Percentiles rank a stretch among this genome's conserved stretches.
Conservation (phyloP, 176 grass and related monocot genomes). For the Oryza meridionalis region DNA sequence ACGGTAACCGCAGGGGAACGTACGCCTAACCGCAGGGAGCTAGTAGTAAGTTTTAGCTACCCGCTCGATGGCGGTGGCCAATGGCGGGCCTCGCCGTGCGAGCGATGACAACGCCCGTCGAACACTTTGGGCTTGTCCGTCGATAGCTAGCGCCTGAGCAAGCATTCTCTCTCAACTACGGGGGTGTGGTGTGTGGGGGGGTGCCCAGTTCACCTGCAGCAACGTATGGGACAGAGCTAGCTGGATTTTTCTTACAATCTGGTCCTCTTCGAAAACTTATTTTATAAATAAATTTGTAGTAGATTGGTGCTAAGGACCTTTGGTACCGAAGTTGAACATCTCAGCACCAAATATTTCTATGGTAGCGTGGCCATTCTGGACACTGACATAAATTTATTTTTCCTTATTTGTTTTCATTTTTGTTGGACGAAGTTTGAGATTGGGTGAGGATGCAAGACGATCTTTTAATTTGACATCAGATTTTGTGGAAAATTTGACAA, state of each 20-base stretch:
- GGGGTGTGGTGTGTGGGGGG: neutral
- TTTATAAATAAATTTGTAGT: neutral
- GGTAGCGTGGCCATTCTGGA: too few relatives aligned
- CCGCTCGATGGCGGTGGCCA: slow-evolving; percentile 18
- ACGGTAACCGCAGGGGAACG: neutral
- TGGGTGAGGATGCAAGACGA: too few relatives aligned
- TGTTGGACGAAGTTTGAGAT: too few relatives aligned
- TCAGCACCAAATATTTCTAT: too few relatives aligned
- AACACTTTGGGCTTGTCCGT: slow-evolving; percentile 16
- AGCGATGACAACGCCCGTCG: slow-evolving; percentile 28
- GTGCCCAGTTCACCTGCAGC: slow-evolving; percentile 30
- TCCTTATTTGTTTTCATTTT: too few relatives aligned
- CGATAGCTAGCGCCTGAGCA: neutral
- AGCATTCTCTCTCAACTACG: neutral
- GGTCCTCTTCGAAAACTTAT: neutral
- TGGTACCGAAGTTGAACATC: too few relatives aligned
- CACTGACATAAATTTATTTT: too few relatives aligned
- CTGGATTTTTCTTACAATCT: neutral
- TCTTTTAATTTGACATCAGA: too few relatives aligned
- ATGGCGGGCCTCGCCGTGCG: slow-evolving; percentile 49
- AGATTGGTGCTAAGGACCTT: too few relatives aligned
- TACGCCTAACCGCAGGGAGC: neutral
- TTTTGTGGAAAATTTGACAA: too few relatives aligned
- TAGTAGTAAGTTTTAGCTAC: neutral
- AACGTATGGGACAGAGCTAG: slow-evolving; percentile 26